A percentile compares a stretch with the other conserved stretches of the same genome.
Evolutionary conservation across 176 grass and related monocot genomes (phyloP).

Genomic region (Areca catechu): DNA sequence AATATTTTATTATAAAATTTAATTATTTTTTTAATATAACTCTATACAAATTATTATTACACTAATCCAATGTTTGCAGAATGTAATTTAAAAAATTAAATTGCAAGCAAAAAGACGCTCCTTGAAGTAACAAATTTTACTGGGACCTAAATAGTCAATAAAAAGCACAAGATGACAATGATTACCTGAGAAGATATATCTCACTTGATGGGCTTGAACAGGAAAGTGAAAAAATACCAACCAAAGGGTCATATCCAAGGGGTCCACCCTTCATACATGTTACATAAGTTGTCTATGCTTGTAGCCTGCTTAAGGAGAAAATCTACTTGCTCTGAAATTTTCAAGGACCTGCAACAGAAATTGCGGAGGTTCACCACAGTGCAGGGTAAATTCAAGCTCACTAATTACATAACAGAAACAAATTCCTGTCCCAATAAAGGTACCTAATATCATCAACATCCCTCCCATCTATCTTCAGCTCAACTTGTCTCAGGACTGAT

Average conservation of each 20-base stretch:
- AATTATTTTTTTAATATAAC: too few species aligned
- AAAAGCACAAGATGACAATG: too few species aligned
- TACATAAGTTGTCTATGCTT: conserved; percentile 90
- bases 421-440: not conserved
- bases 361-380: not conserved
- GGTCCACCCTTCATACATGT: conserved; percentile 99
- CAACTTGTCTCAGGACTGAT: conserved; percentile 84
- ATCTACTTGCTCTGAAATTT: conserved; percentile 81
- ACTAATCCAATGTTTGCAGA: too few species aligned
- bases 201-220: too few species aligned
- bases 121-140: too few species aligned
- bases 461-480: conserved; percentile 78
- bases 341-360: conserved; percentile 48
- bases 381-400: not conserved
- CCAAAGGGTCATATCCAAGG: conserved; percentile 76
- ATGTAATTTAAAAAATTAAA: too few species aligned
- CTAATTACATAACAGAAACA: not conserved
- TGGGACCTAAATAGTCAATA: too few species aligned
- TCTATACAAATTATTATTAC: too few species aligned
- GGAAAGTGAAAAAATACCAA: too few species aligned
- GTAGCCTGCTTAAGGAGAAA: conserved; percentile 87
- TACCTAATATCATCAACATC: conserved; percentile 74
- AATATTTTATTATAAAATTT: too few species aligned
- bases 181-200: too few species aligned
- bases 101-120: too few species aligned